Evolutionary conservation across 345 rosid species (phyloP), one percentile per base, ranked within the genome.

Genomic region (Gynandropsis gynandra): DNA sequence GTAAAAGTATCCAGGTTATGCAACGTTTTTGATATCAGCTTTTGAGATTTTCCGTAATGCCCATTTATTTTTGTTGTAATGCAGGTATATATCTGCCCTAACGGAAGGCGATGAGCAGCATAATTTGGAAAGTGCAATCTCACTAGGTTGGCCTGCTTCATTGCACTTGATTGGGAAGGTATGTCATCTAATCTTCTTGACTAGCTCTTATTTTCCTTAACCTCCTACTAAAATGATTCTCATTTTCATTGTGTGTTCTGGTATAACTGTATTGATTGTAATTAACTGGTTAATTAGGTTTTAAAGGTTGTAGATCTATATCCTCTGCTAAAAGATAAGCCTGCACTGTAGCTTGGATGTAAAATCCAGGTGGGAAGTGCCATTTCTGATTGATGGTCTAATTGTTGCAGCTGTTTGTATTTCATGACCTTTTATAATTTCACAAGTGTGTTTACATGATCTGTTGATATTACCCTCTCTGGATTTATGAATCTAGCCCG

Each of bases 111-210:
- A 61, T 11, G 76, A 74, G 49, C 80, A 69, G 34, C 77, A 69
- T 39, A 70, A 59, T 74, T 70, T 90, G 60, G 80, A 77, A 43
- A 69, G 55, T 49, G 90, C 83, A 10, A 71, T 86, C 64, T 74
- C 89, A 53, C 72, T 73, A 14, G 96, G 96, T 52, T 90, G 98
- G 98, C 98, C 98, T 42, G 89, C 95, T 44, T 83, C 98, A 32
- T 62, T 90, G 47, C 98, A 90, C 72, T 74, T 90, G 74, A 82
- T 90, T 52, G 98, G 98, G 38, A 90, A 87, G 96, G 98, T 90
- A 66, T 55, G 41, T 52, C 32, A 8, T 49, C 4, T 6, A 20
- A 8, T 42, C 11, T 4, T 13, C n/a, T 15, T 24, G 9, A 10
- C 41, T 37, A 37, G 41, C 41, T 13, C n/a, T 24, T 24, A 24